Percentiles rank a stretch among this genome's conserved stretches.
Evolutionary conservation across 139 green algal genomes (phyloP).

Genomic region (Coccomyxa sp.): DNA sequence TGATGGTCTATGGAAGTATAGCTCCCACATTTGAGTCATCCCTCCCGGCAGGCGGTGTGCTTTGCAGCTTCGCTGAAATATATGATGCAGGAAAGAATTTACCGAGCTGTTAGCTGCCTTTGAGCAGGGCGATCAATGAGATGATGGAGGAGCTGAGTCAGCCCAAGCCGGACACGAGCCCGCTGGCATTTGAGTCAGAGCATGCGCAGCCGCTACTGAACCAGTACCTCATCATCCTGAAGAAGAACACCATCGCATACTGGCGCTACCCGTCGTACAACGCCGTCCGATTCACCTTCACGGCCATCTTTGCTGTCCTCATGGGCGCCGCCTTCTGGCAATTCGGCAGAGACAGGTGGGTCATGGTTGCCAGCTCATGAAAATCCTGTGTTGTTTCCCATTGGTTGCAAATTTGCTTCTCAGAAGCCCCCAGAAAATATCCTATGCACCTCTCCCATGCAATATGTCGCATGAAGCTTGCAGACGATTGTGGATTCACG

Average conservation of each 20-base stretch:
- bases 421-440: not conserved
- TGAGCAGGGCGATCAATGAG: conserved; percentile 11
- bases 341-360: not conserved
- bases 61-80: no score
- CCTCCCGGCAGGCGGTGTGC: no score
- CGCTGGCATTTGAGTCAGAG: conserved; percentile 9
- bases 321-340: conserved; percentile 12
- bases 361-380: not conserved
- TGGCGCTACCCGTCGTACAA: conserved; percentile 24
- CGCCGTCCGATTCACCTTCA: conserved; percentile 19
- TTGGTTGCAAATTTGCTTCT: no score
- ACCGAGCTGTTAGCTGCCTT: not conserved
- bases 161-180: not conserved
- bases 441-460: not conserved
- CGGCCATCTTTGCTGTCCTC: conserved; percentile 5
- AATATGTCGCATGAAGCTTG: not conserved
- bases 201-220: conserved; percentile 8
- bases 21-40: no score
- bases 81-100: no score
- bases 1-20: no score
- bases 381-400: no score
- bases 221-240: conserved; percentile 19
- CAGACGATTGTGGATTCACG: not conserved
- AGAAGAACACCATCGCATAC: conserved; percentile 22
- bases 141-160: not conserved